phyloP scores from a whole-genome alignment of 306 rosid genomes.

The Malus sieversii region DNA sequence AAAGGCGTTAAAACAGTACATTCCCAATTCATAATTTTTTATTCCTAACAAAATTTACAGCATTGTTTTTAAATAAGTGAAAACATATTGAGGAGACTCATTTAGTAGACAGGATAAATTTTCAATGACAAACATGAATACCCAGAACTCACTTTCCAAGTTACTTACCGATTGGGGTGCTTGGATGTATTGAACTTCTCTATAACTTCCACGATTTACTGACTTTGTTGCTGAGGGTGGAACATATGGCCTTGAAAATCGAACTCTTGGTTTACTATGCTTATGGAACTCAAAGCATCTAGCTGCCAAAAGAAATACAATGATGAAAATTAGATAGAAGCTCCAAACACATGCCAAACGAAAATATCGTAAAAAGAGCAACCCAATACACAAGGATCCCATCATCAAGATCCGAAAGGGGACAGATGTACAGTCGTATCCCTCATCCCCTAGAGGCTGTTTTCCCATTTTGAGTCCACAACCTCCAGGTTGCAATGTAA shows the following conservation, averaged over 20 bases:
- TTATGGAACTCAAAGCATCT: conserved; percentile 42
- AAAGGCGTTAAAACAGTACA: not conserved
- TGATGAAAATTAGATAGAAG: not conserved
- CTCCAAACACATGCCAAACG: not conserved
- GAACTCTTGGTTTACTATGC: conserved; percentile 35
- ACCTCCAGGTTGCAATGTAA: not conserved
- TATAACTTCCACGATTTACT: conserved; percentile 31
- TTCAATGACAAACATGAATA: not conserved
- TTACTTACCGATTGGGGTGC: conserved; percentile 32
- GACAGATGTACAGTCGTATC: not conserved
- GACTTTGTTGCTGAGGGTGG: conserved; percentile 31
- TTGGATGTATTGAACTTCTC: conserved; percentile 49
- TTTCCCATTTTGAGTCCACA: not conserved
- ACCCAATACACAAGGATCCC: not conserved
- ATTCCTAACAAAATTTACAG: not conserved
- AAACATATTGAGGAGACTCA: not conserved
- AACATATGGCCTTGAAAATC: conserved; percentile 34
- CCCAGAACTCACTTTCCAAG: not conserved
- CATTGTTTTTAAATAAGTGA: not conserved
- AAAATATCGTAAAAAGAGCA: not conserved
- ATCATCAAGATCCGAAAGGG: not conserved
- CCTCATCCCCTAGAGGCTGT: not conserved
- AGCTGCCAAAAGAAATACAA: conserved; percentile 30
- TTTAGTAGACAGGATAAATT: not conserved
- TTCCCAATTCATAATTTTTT: not conserved